A percentile compares a stretch with the other conserved stretches of the same genome.
These are phyloP conservation scores for Lizonia empirigonia DNA, from an alignment of 2,329 filamentous ascomycete genomes.

Conservation along the genomic window DNA sequence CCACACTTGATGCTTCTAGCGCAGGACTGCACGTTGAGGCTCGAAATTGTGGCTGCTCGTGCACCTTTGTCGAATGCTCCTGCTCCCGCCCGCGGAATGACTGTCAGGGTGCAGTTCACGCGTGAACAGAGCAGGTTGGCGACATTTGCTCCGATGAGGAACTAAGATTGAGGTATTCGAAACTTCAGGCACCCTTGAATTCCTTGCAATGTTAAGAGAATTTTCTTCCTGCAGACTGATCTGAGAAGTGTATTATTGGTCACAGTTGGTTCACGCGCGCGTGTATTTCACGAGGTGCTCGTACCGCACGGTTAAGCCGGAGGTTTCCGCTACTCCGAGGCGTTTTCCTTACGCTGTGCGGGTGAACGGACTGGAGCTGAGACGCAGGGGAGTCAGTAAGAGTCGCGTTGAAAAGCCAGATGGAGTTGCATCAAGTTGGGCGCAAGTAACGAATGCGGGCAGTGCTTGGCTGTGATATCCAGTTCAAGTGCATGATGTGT, in stretches of 20 bases:
- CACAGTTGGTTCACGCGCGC: slow-evolving; percentile 5
- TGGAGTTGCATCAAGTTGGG: not conserved
- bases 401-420: not conserved
- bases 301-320: slow-evolving; percentile 5
- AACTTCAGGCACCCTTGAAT: not conserved
- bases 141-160: not conserved
- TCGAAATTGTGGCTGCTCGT: slow-evolving; percentile 2
- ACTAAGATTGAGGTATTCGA: slow-evolving; percentile 2
- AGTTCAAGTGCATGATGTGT: not conserved
- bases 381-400: not conserved
- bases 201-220: not conserved
- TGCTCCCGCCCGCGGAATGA: slow-evolving; percentile 9
- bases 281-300: not conserved
- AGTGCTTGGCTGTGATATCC: not conserved
- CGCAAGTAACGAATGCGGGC: not conserved
- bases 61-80: not conserved
- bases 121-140: slow-evolving; percentile 5
- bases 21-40: slow-evolving; percentile 2
- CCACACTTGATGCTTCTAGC: slow-evolving; percentile 5
- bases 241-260: not conserved
- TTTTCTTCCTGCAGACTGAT: slow-evolving; percentile 8
- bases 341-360: not conserved
- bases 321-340: slow-evolving; percentile 7
- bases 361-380: not conserved
- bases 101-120: not conserved